Evolutionary conservation across 805 yeast genomes (phyloP).

Genomic region (Yarrowia porcina): DNA sequence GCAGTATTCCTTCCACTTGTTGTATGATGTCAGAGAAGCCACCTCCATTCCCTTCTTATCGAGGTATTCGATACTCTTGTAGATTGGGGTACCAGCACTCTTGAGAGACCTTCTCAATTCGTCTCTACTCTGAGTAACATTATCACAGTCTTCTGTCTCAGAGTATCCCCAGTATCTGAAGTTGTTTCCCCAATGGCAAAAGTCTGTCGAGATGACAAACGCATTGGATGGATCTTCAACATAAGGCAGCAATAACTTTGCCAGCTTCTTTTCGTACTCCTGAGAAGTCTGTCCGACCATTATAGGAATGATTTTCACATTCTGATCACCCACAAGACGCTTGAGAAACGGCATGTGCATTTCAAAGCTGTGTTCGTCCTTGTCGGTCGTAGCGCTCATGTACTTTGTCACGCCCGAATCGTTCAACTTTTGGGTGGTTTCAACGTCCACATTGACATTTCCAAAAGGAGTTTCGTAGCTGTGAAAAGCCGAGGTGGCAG

Average conservation of each 20-base stretch:
- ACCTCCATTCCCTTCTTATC: constrained; percentile 71
- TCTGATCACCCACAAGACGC: constrained; percentile 34
- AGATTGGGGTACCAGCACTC: constrained; percentile 47
- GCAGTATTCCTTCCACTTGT: constrained; percentile 65
- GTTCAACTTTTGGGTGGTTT: constrained; percentile 34
- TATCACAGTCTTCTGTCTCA: constrained; percentile 26
- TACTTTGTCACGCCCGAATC: constrained; percentile 46
- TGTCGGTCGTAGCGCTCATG: constrained; percentile 63
- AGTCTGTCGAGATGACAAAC: constrained; percentile 82
- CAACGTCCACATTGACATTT: constrained; percentile 59
- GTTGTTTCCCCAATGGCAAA: constrained; percentile 88
- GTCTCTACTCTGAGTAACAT: neutral
- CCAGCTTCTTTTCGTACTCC: constrained; percentile 46
- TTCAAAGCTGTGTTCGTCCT: constrained; percentile 88
- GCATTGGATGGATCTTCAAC: constrained; percentile 55
- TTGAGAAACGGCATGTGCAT: constrained; percentile 84
- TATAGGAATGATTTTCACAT: constrained; percentile 61
- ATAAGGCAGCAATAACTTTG: constrained; percentile 50
- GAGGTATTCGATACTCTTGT: constrained; percentile 67
- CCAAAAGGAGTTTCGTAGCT: constrained; percentile 83
- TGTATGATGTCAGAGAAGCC: constrained; percentile 52
- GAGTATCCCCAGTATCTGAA: constrained; percentile 59
- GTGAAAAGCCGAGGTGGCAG: constrained; percentile 52
- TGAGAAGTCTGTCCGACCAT: constrained; percentile 65
- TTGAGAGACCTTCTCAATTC: constrained; percentile 28